Evolutionary conservation across 441 rosid genomes (phyloP).

Genomic region (Manihot esculenta): DNA sequence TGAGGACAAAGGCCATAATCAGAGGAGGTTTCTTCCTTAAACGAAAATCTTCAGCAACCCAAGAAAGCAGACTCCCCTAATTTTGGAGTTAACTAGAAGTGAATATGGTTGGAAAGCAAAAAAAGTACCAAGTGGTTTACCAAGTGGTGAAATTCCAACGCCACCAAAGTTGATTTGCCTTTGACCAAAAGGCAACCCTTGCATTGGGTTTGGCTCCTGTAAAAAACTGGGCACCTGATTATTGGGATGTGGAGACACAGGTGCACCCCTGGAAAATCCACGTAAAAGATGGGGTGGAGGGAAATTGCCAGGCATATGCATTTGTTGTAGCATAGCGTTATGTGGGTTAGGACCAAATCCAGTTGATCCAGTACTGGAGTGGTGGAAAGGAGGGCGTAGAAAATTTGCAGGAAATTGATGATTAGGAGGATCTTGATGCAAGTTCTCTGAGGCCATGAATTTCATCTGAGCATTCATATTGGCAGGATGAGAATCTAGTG

Average conservation of each 20-base stretch:
- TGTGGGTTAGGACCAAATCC: slow-evolving; percentile 64
- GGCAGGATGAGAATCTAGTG: slow-evolving; percentile 61
- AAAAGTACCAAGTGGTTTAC: slow-evolving; percentile 31
- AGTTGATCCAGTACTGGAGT: slow-evolving; percentile 41
- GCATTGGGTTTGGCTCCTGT: slow-evolving; percentile 59
- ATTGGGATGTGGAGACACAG: slow-evolving; percentile 46
- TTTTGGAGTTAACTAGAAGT: neutral
- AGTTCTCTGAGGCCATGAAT: slow-evolving; percentile 51
- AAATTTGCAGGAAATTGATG: slow-evolving; percentile 61
- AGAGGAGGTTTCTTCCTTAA: neutral
- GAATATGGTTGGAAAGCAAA: neutral
- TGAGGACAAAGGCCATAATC: neutral
- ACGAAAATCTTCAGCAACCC: neutral
- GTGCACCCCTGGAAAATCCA: slow-evolving; percentile 58
- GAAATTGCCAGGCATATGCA: slow-evolving; percentile 59
- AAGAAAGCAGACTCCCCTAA: neutral
- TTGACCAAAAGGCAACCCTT: slow-evolving; percentile 64
- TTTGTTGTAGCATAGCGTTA: slow-evolving; percentile 62
- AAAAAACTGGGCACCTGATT: slow-evolving; percentile 57
- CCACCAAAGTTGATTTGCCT: slow-evolving; percentile 55
- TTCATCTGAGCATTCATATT: slow-evolving; percentile 60
- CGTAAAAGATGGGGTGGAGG: slow-evolving; percentile 57
- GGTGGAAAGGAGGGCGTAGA: slow-evolving; percentile 68
- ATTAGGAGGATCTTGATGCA: slow-evolving; percentile 53
- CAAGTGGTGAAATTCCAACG: slow-evolving; percentile 51